phyloP scores from a whole-genome alignment of 176 grass and related monocot species.

The Poa annua region DNA sequence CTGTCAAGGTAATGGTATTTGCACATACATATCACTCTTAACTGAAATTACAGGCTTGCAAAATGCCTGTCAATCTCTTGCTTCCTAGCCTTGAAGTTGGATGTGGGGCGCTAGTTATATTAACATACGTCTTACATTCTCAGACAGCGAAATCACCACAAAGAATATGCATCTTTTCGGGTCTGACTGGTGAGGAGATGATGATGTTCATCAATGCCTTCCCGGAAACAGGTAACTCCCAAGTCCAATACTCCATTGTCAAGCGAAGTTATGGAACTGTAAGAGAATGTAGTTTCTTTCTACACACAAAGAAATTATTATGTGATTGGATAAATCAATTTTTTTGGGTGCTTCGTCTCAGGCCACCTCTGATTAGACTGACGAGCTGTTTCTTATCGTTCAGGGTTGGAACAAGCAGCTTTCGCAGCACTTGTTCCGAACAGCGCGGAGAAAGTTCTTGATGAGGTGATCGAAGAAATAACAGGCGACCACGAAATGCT shows the following conservation, averaged over 20 bases:
- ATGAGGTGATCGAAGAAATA: slow-evolving; percentile 88
- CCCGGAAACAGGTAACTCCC: slow-evolving; percentile 71
- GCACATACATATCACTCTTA: neutral
- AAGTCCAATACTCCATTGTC: neutral
- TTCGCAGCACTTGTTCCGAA: slow-evolving; percentile 98
- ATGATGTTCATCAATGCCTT: slow-evolving; percentile 97
- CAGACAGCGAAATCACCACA: slow-evolving; percentile 69
- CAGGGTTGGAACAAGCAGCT: slow-evolving; percentile 78
- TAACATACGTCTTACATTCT: slow-evolving; percentile 18
- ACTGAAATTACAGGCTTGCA: slow-evolving; percentile 7
- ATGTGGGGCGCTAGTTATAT: neutral
- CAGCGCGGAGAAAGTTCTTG: slow-evolving; percentile 78
- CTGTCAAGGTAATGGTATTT: slow-evolving; percentile 59
- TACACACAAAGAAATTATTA: neutral
- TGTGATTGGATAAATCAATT: neutral
- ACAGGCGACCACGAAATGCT: slow-evolving; percentile 94
- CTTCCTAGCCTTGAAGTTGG: neutral
- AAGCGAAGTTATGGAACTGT: neutral
- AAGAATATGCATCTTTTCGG: slow-evolving; percentile 86
- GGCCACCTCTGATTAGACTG: neutral
- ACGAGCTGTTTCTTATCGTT: slow-evolving; percentile 25
- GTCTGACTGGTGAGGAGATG: slow-evolving; percentile 93
- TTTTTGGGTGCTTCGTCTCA: neutral
- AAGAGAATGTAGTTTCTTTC: neutral
- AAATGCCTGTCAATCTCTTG: neutral